phyloP scores from a whole-genome alignment of 441 rosid species.

The Pelargonium myrrhifolium region DNA sequence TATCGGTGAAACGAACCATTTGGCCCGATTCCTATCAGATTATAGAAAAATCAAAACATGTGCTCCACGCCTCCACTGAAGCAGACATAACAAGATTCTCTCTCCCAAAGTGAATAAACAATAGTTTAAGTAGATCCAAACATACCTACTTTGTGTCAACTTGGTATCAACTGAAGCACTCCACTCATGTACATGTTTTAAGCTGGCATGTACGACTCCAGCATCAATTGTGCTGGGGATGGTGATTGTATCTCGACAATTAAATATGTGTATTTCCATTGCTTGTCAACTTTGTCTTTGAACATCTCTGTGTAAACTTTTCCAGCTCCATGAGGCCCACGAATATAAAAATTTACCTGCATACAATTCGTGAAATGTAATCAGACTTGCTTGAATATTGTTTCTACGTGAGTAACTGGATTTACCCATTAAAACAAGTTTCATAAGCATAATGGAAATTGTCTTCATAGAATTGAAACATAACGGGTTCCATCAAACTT shows the following conservation, averaged over 20 bases:
- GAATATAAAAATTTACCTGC: slow-evolving; percentile 73
- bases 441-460: neutral
- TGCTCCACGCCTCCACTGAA: too few species aligned
- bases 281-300: slow-evolving; percentile 70
- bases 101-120: neutral
- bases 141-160: neutral
- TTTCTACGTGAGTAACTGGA: neutral
- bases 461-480: neutral
- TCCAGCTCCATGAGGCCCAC: slow-evolving; percentile 94
- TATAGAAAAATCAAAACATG: too few species aligned
- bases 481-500: slow-evolving; percentile 4
- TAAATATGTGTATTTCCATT: slow-evolving; percentile 84
- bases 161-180: neutral
- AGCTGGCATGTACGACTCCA: slow-evolving; percentile 85
- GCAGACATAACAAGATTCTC: neutral
- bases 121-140: neutral
- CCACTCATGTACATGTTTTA: slow-evolving; percentile 6
- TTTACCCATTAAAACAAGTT: neutral
- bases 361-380: neutral
- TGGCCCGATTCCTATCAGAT: too few species aligned
- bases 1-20: too few species aligned
- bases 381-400: too few species aligned
- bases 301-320: slow-evolving; percentile 87
- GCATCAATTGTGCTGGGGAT: slow-evolving; percentile 54
- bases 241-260: slow-evolving; percentile 74